phyloP scores from a whole-genome alignment of 1,284 basidiomycete genomes.

The Kalmanozyma brasiliensis region DNA sequence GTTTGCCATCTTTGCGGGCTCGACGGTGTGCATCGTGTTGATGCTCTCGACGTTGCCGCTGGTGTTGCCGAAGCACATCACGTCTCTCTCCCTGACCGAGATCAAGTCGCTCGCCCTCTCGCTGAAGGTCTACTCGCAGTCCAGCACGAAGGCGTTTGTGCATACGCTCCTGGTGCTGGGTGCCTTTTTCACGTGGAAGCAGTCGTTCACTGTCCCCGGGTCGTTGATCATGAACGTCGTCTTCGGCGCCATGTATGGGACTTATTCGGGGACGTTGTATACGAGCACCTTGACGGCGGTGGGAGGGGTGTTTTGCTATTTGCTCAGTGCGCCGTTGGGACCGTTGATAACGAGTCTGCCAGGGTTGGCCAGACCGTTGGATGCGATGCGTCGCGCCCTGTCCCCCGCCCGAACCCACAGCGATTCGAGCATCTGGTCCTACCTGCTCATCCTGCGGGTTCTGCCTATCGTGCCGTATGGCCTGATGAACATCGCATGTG shows the following conservation, averaged over 20 bases:
- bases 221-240: constrained; percentile 67
- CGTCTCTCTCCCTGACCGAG: constrained; percentile 62
- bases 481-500: constrained; percentile 67
- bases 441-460: constrained; percentile 62
- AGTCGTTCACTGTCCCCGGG: constrained; percentile 65
- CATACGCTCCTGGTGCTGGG: constrained; percentile 62
- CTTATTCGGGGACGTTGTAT: constrained; percentile 60
- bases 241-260: constrained; percentile 66
- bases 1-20: constrained; percentile 51
- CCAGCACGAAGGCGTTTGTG: constrained; percentile 39
- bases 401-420: constrained; percentile 34
- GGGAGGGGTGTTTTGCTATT: constrained; percentile 64
- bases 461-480: constrained; percentile 67
- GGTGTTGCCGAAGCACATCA: constrained; percentile 59
- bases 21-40: constrained; percentile 57
- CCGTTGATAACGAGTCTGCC: constrained; percentile 58
- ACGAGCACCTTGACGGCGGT: constrained; percentile 62
- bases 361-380: constrained; percentile 58
- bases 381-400: constrained; percentile 59
- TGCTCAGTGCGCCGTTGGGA: constrained; percentile 57
- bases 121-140: constrained; percentile 57
- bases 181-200: constrained; percentile 65
- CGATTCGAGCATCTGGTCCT: constrained; percentile 57
- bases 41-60: constrained; percentile 64
- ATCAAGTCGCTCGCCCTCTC: constrained; percentile 60